A percentile compares a stretch with the other conserved stretches of the same genome.
These are phyloP conservation scores for Macrophomina pseudophaseolina DNA, from an alignment of 2,329 filamentous ascomycete genomes.

Conservation along the genomic window DNA sequence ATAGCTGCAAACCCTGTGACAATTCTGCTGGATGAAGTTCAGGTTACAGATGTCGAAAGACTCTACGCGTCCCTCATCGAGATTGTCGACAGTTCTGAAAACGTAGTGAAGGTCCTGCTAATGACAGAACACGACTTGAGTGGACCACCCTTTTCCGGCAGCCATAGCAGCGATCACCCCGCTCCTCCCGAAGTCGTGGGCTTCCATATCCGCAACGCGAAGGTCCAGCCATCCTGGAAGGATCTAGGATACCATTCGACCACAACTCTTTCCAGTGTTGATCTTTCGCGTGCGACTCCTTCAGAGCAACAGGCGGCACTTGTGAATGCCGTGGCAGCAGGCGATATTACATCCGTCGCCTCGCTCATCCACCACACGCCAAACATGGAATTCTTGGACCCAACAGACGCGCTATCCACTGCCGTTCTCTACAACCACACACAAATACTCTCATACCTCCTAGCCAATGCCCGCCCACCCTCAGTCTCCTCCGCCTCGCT, in stretches of 20 bases:
- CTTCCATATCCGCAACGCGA: no score
- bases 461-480: not conserved
- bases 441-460: not conserved
- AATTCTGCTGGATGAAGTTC: not conserved
- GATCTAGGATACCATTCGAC: not conserved
- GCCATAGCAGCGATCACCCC: no score
- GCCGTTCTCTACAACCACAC: not conserved
- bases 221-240: not conserved
- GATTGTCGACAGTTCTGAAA: not conserved
- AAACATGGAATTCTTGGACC: not conserved
- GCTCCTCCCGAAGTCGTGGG: no score
- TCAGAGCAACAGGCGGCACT: not conserved
- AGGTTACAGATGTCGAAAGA: no score
- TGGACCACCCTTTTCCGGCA: no score
- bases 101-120: no score
- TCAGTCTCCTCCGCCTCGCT: not conserved
- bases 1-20: not conserved
- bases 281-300: not conserved
- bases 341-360: not conserved
- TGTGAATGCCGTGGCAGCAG: not conserved
- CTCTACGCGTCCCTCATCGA: not conserved
- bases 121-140: no score
- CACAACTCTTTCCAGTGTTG: not conserved
- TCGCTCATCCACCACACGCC: not conserved
- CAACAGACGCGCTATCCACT: not conserved